Percentiles rank a stretch among this genome's conserved stretches.
Evolutionary conservation across 768 basidiomycete genomes (phyloP).

Genomic region (Collybia nuda): DNA sequence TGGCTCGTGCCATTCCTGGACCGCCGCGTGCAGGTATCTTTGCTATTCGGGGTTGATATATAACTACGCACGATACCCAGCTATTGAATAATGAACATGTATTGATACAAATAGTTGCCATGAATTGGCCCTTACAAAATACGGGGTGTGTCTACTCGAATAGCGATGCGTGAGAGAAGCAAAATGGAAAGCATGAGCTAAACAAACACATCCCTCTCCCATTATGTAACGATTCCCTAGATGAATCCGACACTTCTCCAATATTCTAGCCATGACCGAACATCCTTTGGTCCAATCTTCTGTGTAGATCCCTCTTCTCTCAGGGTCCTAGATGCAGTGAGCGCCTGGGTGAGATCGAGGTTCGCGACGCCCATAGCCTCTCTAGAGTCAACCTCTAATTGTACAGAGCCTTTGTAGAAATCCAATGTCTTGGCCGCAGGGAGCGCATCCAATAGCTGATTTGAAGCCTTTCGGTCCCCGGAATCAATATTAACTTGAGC

Average conservation of each 20-base stretch:
- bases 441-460: neutral
- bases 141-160: no score
- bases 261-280: conserved; percentile 9
- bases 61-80: no score
- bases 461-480: neutral
- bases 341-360: conserved; percentile 5
- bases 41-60: no score
- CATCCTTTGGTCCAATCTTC: neutral
- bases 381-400: neutral
- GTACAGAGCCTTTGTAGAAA: conserved; percentile 8
- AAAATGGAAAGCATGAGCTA: neutral
- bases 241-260: conserved; percentile 6
- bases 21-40: no score
- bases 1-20: no score
- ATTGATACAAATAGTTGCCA: no score
- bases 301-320: neutral
- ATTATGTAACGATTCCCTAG: neutral
- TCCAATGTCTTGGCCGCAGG: conserved; percentile 13
- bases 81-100: no score
- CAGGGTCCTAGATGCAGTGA: conserved; percentile 3
- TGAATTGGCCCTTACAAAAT: no score
- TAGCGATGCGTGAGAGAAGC: no score
- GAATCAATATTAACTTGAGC: neutral
- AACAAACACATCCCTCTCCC: neutral
- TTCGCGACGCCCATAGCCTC: conserved; percentile 13